Evolutionary conservation across 176 grass and related monocot species (phyloP).

Genomic region (Juncus effusus): DNA sequence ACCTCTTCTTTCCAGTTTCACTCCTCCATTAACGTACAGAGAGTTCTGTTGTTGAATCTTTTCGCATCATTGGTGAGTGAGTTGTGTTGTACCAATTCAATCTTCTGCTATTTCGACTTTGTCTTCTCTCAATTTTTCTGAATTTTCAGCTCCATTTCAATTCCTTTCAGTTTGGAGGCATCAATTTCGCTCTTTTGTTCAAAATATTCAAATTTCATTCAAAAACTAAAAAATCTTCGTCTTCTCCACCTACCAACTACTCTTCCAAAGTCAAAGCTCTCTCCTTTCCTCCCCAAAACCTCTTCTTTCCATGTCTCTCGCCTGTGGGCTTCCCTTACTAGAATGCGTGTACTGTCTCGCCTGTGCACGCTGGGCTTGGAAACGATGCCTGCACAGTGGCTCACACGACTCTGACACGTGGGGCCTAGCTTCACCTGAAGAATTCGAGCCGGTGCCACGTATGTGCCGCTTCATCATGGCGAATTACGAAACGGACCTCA

Average conservation of each 20-base stretch:
- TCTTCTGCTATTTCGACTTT: background rate
- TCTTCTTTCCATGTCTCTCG: constrained; percentile 49
- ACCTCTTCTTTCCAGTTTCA: constrained; percentile 37
- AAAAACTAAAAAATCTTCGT: background rate
- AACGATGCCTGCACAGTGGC: constrained; percentile 82
- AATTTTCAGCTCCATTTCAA: background rate
- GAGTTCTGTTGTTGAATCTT: background rate
- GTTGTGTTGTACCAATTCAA: background rate
- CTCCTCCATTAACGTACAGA: constrained; percentile 14
- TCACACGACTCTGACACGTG: constrained; percentile 73
- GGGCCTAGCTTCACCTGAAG: constrained; percentile 50
- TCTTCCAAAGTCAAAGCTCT: constrained; percentile 9
- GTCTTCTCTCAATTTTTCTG: background rate
- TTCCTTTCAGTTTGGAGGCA: constrained; percentile 2
- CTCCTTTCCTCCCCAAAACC: background rate
- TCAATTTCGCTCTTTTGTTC: background rate
- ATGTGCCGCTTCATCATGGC: constrained; percentile 87
- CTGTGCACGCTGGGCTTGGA: constrained; percentile 90
- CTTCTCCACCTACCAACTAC: background rate
- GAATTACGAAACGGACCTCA: constrained; percentile 56
- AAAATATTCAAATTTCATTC: background rate
- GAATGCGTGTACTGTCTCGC: constrained; percentile 98
- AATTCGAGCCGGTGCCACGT: constrained; percentile 68
- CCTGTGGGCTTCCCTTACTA: constrained; percentile 71
- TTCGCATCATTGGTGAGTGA: background rate